These are phyloP conservation scores for Wickerhamiella dianesei DNA, from an alignment of 805 yeast species.

Conservation along the genomic window DNA sequence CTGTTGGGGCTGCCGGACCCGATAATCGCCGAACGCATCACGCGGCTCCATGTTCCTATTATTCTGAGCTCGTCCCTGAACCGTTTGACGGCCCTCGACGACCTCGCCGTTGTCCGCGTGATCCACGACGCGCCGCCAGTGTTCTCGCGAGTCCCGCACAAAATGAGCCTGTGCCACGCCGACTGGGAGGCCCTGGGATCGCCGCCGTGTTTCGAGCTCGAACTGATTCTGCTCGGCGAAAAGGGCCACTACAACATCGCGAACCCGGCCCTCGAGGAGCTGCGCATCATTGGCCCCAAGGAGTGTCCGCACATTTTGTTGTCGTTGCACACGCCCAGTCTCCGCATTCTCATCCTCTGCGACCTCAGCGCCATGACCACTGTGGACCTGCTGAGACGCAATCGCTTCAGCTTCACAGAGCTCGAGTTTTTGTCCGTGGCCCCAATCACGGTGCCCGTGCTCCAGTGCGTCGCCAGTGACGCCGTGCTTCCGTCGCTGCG, in stretches of 20 bases:
- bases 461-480: slow-evolving; percentile 9
- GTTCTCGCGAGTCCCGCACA: slow-evolving; percentile 1
- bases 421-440: slow-evolving; percentile 16
- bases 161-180: slow-evolving; percentile 2
- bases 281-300: slow-evolving; percentile 10
- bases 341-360: slow-evolving; percentile 13
- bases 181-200: slow-evolving; percentile 8
- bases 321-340: slow-evolving; percentile 9
- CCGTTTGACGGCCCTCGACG: slow-evolving; percentile 4
- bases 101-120: slow-evolving; percentile 3
- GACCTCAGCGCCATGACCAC: slow-evolving; percentile 12
- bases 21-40: slow-evolving; percentile 3
- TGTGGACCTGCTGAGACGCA: slow-evolving; percentile 1
- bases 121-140: slow-evolving; percentile 4
- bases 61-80: slow-evolving; percentile 1
- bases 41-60: slow-evolving; percentile 2
- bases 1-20: slow-evolving; percentile 5
- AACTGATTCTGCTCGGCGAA: slow-evolving; percentile 5
- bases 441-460: slow-evolving; percentile 13
- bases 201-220: slow-evolving; percentile 11
- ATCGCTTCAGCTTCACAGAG: slow-evolving; percentile 1
- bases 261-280: slow-evolving; percentile 8
- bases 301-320: slow-evolving; percentile 10
- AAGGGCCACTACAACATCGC: slow-evolving; percentile 3
- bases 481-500: slow-evolving; percentile 7